Evolutionary conservation across 2,329 filamentous ascomycete species (phyloP).

Genomic region (Bertia moriformis): DNA sequence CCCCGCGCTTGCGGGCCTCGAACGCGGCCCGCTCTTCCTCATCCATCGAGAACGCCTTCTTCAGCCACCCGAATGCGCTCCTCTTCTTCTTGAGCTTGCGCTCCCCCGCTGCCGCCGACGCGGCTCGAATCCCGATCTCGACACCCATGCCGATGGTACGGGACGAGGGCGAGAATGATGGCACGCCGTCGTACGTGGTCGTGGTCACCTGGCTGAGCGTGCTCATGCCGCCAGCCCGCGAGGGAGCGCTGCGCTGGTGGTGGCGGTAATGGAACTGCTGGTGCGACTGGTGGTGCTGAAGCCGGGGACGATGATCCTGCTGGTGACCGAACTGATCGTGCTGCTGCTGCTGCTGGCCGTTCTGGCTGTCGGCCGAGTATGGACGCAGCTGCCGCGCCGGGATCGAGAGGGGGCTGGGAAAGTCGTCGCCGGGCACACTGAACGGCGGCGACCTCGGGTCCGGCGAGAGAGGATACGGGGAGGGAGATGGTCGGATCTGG

Average conservation of each 20-base stretch:
- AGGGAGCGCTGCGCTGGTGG: no score
- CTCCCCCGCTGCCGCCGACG: not conserved
- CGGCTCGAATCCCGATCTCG: not conserved
- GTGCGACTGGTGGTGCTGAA: not conserved
- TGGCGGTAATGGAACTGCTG: not conserved
- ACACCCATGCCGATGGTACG: not conserved
- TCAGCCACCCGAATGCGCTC: slow-evolving; percentile 54
- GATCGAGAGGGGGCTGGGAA: not conserved
- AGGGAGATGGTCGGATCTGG: not conserved
- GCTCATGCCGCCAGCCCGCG: not conserved
- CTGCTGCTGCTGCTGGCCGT: not conserved
- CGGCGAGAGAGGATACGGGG: not conserved
- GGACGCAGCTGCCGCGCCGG: not conserved
- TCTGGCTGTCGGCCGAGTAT: not conserved
- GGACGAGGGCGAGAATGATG: no score
- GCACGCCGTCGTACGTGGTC: not conserved
- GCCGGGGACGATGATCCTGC: not conserved
- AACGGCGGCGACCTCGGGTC: no score
- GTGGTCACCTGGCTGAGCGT: not conserved
- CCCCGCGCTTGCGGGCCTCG: slow-evolving; percentile 39
- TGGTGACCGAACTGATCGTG: not conserved
- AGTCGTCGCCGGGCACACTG: not conserved
- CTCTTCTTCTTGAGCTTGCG: slow-evolving; percentile 46
- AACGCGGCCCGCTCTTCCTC: slow-evolving; percentile 48
- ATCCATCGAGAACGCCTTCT: slow-evolving; percentile 51